Conservation (phyloP, 2,329 filamentous ascomycete genomes). For the Fusarium xyrophilum region DNA sequence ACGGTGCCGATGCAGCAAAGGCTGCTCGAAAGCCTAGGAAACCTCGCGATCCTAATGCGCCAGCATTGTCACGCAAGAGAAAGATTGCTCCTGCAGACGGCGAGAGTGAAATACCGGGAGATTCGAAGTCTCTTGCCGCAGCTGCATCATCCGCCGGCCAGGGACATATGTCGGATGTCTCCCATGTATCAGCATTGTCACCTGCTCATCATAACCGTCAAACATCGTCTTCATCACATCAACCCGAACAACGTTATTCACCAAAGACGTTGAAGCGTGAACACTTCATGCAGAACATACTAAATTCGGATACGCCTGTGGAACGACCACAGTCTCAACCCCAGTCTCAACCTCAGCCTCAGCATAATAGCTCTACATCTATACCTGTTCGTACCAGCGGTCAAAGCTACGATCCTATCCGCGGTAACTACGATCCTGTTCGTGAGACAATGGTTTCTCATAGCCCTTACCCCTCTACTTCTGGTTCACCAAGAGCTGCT, state of each 20-base stretch:
- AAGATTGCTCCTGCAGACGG: constrained; percentile 55
- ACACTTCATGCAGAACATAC: constrained; percentile 61
- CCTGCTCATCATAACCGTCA: constrained; percentile 44
- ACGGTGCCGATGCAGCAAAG: constrained; percentile 52
- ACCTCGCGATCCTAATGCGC: constrained; percentile 65
- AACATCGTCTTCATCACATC: constrained; percentile 34
- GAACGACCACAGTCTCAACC: constrained; percentile 30
- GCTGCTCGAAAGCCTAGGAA: constrained; percentile 60
- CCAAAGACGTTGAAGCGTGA: constrained; percentile 61
- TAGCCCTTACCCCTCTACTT: constrained; percentile 55
- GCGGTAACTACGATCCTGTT: constrained; percentile 73
- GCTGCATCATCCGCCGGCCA: constrained; percentile 33
- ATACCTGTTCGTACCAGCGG: constrained; percentile 69
- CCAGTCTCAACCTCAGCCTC: constrained; percentile 23
- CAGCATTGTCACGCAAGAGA: constrained; percentile 61
- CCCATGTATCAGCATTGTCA: constrained; percentile 36
- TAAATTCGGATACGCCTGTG: constrained; percentile 57
- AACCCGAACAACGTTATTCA: constrained; percentile 47
- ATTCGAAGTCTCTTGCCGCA: constrained; percentile 47
- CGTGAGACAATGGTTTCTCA: constrained; percentile 66
- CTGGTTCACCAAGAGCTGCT: constrained; percentile 57
- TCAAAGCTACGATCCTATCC: constrained; percentile 88
- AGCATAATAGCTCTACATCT: constrained; percentile 51
- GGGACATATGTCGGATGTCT: constrained; percentile 37
- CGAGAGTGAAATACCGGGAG: constrained; percentile 48